These are phyloP conservation scores for Didymella glomerata DNA, from an alignment of 2,329 filamentous ascomycete species.

Conservation along the genomic window DNA sequence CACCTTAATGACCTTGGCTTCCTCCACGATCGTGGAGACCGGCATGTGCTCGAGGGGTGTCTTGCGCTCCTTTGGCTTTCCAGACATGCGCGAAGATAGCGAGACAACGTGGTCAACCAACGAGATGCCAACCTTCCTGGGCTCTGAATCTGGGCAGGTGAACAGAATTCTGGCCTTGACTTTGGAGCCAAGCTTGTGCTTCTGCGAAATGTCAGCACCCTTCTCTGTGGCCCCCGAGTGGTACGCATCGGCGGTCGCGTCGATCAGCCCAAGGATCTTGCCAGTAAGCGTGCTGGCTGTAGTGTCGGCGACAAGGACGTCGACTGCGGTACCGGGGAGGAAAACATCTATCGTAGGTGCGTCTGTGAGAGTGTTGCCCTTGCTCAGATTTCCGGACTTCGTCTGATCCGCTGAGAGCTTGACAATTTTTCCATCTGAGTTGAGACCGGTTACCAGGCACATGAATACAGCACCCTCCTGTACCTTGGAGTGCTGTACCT, in stretches of 20 bases:
- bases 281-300: conserved; percentile 79
- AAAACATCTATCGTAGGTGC: conserved; percentile 90
- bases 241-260: conserved; percentile 88
- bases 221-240: conserved; percentile 82
- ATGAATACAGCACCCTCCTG: conserved; percentile 86
- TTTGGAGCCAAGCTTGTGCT: conserved; percentile 84
- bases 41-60: conserved; percentile 69
- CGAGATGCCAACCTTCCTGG: conserved; percentile 86
- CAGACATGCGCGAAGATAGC: conserved; percentile 59
- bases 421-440: conserved; percentile 79
- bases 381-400: conserved; percentile 73
- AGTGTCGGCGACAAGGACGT: conserved; percentile 81
- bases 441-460: conserved; percentile 79
- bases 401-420: conserved; percentile 81
- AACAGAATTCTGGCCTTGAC: conserved; percentile 87
- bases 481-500: conserved; percentile 70
- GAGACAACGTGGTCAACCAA: conserved; percentile 83
- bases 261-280: conserved; percentile 90
- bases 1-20: conserved; percentile 81
- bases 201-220: conserved; percentile 74
- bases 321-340: conserved; percentile 88
- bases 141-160: conserved; percentile 80
- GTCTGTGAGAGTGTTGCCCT: conserved; percentile 71
- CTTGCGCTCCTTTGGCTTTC: conserved; percentile 54
- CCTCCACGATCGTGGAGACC: conserved; percentile 77